These are phyloP conservation scores for Ceratonia siliqua DNA, from an alignment of 306 rosid species.

Conservation along the genomic window DNA sequence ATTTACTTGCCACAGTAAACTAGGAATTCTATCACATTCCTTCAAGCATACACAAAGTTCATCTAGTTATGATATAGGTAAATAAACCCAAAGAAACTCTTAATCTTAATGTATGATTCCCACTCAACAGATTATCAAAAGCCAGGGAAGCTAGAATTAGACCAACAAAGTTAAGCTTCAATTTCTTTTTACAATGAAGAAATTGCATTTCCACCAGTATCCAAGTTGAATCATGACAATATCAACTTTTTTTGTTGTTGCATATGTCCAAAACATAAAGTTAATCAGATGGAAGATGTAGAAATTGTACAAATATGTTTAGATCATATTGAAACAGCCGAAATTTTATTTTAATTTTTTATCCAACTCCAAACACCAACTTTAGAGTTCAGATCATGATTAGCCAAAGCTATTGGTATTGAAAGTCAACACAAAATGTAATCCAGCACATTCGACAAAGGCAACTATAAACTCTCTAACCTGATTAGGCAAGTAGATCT, in stretches of 20 bases:
- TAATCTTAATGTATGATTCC: not conserved
- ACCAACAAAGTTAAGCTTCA: not conserved
- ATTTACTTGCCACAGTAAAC: too few relatives aligned
- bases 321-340: not conserved
- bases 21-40: not conserved
- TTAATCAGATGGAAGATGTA: not conserved
- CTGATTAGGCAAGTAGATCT: too few relatives aligned
- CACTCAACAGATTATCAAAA: not conserved
- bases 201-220: not conserved
- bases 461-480: too few relatives aligned
- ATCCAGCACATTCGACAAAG: conserved; percentile 23
- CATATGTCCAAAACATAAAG: not conserved
- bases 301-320: not conserved
- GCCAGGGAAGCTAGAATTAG: not conserved
- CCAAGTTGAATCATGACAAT: conserved; percentile 2
- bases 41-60: not conserved
- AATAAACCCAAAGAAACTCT: too few relatives aligned
- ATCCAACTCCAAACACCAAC: not conserved
- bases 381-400: not conserved
- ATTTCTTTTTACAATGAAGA: not conserved
- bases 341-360: not conserved
- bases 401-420: conserved; percentile 16
- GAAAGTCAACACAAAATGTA: conserved; percentile 2
- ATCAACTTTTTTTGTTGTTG: not conserved
- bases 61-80: not conserved